phyloP scores from a whole-genome alignment of 257 asterid species.

The Cynanchum wilfordii region DNA sequence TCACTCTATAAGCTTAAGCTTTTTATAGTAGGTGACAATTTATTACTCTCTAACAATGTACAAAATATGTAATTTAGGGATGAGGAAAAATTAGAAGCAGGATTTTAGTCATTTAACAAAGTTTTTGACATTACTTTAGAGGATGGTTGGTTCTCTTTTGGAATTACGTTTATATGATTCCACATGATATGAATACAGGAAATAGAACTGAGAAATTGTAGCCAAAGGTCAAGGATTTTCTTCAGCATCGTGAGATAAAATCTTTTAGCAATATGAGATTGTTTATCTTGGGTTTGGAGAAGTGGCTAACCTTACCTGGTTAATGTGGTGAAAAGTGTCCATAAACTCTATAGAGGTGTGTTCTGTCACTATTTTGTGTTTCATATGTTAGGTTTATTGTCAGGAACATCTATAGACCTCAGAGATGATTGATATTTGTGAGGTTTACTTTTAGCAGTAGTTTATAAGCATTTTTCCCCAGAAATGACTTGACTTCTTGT shows the following conservation, averaged over 20 bases:
- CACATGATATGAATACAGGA: background rate
- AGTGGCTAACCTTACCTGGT: background rate
- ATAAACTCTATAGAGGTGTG: background rate
- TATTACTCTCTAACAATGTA: no score
- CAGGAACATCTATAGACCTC: background rate
- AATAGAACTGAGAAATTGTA: background rate
- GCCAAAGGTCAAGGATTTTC: background rate
- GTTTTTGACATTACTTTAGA: background rate
- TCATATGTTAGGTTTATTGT: background rate
- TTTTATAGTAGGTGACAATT: no score
- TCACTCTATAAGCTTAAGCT: no score
- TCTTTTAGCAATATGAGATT: no score
- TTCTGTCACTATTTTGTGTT: background rate
- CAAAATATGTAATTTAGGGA: background rate
- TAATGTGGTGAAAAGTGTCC: background rate
- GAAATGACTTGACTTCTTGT: background rate
- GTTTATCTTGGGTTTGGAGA: background rate
- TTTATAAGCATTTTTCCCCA: background rate
- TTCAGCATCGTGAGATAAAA: background rate
- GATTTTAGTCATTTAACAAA: background rate
- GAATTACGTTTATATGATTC: background rate
- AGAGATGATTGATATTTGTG: background rate
- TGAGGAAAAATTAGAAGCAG: background rate
- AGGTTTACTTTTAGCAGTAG: background rate
- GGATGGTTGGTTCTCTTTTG: background rate